These are phyloP conservation scores for Domatiomyces catenatus DNA, from an alignment of 2,329 filamentous ascomycete species.

Conservation along the genomic window DNA sequence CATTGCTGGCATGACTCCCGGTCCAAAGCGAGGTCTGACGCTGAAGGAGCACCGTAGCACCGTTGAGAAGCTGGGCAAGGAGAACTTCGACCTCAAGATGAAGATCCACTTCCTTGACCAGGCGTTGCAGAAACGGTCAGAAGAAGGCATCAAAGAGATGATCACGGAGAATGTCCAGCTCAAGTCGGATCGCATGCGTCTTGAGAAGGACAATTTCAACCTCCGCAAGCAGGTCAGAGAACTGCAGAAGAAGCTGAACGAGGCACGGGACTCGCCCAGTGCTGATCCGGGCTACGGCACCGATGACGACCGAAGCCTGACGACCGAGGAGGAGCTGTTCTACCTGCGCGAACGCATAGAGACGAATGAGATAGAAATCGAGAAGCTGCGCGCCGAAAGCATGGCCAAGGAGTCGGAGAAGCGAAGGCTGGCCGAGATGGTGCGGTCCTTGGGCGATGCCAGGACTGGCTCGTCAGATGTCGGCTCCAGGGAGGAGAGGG, in stretches of 20 bases:
- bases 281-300: conserved; percentile 34
- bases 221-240: conserved; percentile 70
- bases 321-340: conserved; percentile 65
- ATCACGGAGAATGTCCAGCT: conserved; percentile 94
- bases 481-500: conserved; percentile 37
- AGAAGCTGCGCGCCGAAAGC: conserved; percentile 63
- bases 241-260: conserved; percentile 61
- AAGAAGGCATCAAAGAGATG: conserved; percentile 95
- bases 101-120: conserved; percentile 96
- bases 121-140: conserved; percentile 78
- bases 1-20: conserved; percentile 30
- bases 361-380: conserved; percentile 67
- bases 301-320: conserved; percentile 39
- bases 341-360: conserved; percentile 77
- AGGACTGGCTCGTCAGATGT: conserved; percentile 34
- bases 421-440: conserved; percentile 67
- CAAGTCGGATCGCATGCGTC: conserved; percentile 73
- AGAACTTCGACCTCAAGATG: conserved; percentile 94
- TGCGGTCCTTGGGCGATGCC: conserved; percentile 47
- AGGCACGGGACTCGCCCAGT: conserved; percentile 32
- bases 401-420: conserved; percentile 72
- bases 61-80: conserved; percentile 88
- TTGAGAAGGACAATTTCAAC: conserved; percentile 80
- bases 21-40: conserved; percentile 52
- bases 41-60: conserved; percentile 96